Evolutionary conservation across 1,139 yeast species (phyloP), one percentile per base, ranked within the genome.

Genomic region (Ogataea hybrid): DNA sequence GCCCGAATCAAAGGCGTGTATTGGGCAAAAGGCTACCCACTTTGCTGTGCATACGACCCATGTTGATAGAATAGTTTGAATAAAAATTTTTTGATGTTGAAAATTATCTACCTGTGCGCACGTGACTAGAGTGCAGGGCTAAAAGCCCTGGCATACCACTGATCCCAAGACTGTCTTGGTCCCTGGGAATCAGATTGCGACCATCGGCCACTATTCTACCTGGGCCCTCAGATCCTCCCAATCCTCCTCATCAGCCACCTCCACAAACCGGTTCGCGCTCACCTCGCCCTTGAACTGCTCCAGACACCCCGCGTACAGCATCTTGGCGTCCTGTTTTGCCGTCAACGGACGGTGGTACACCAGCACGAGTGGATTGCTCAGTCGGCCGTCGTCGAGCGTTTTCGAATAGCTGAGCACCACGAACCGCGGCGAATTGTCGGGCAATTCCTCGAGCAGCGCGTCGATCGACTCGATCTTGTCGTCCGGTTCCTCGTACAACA

Each of bases 221-320:
- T 37, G 37, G n/a, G 20, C 15, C 16, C 36, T 23, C 28, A 37
- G 23, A 21, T 32, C 36, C 25, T 37, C 41, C 41, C 41, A 72
- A 36, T 80, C 86, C 32, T 81, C 86, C 47, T 78, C 83, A 39
- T 80, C 85, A 25, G 69, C 73, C 14, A 77, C 53, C 53, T 79
- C 80, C 39, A 80, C 65, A 37, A 79, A 64, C 52, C 77, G 64
- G 41, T 56, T 53, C 11, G 84, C 90, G 11, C 92, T 90, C 14
- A 95, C 86, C 56, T 82, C 82, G 42, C 77, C 82, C 59, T 92
- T 73, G 48, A 89, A 75, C 53, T 82, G 66, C 58, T 89, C 96
- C 21, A 86, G 77, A 1, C 95, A 95, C 2, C 94, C 95, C 1
- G 96, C 97, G 56, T 86, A 89, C 37, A 86, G 66, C 96, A 89